Conservation (phyloP, 177 flowering plant genomes). For the Tripterygium wilfordii region DNA sequence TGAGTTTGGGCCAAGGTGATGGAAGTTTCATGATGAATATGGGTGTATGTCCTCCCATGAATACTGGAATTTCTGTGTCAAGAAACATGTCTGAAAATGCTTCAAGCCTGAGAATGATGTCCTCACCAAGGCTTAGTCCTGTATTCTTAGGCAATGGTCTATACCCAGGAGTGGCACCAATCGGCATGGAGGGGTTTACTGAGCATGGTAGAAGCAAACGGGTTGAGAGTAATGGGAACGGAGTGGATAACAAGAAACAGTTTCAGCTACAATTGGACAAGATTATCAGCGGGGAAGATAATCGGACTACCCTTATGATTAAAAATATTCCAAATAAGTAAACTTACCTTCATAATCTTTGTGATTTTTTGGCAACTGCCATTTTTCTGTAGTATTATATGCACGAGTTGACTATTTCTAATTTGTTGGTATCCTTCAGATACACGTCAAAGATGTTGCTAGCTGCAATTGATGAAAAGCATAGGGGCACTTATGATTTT, state of each 20-base stretch:
- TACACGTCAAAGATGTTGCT: slow-evolving; percentile 97
- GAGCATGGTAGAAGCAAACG: slow-evolving; percentile 72
- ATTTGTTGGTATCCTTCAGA: slow-evolving; percentile 29
- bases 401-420: background rate
- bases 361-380: background rate
- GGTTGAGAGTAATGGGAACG: slow-evolving; percentile 56
- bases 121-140: slow-evolving; percentile 69
- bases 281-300: slow-evolving; percentile 79
- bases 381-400: background rate
- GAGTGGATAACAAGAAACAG: slow-evolving; percentile 73
- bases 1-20: slow-evolving; percentile 47
- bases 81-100: slow-evolving; percentile 69
- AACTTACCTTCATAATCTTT: background rate
- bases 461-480: slow-evolving; percentile 88
- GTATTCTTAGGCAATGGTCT: slow-evolving; percentile 52
- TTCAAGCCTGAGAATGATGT: slow-evolving; percentile 61
- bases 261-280: slow-evolving; percentile 95
- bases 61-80: slow-evolving; percentile 40
- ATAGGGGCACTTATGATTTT: slow-evolving; percentile 88
- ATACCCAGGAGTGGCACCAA: slow-evolving; percentile 37
- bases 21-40: slow-evolving; percentile 51
- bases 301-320: slow-evolving; percentile 90
- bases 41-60: slow-evolving; percentile 43
- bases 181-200: slow-evolving; percentile 42
- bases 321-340: slow-evolving; percentile 99